Percentiles rank a stretch among this genome's conserved stretches.
phyloP scores from a whole-genome alignment of 2,329 filamentous ascomycete species.

The Penicillium sp. region DNA sequence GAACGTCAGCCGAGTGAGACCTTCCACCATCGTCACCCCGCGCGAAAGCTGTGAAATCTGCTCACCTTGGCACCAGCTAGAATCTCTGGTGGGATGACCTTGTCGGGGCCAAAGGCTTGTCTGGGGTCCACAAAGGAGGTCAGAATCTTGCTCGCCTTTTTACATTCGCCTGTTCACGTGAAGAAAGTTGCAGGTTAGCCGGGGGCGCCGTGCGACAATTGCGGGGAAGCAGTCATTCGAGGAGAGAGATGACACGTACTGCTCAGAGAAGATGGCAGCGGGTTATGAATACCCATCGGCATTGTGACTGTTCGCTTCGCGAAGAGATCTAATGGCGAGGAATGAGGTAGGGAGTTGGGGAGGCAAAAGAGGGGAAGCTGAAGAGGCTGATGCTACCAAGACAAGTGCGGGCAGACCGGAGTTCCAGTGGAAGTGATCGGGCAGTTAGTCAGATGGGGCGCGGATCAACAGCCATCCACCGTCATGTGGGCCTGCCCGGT shows the following conservation, averaged over 20 bases:
- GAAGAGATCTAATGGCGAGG: background rate
- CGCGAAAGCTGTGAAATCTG: background rate
- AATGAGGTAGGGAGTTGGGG: slow-evolving; percentile 7
- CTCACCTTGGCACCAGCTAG: slow-evolving; percentile 83
- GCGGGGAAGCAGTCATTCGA: slow-evolving; percentile 25
- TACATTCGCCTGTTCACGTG: slow-evolving; percentile 72
- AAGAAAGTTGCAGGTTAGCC: slow-evolving; percentile 28
- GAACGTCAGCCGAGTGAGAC: slow-evolving; percentile 5
- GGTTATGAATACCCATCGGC: slow-evolving; percentile 43
- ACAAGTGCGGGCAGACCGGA: slow-evolving; percentile 3
- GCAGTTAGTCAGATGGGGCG: slow-evolving; percentile 15
- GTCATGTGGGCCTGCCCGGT: slow-evolving; percentile 20
- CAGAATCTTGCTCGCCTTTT: slow-evolving; percentile 93
- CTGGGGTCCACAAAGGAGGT: slow-evolving; percentile 89
- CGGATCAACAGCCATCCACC: background rate
- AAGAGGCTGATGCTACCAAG: slow-evolving; percentile 6
- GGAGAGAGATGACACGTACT: slow-evolving; percentile 33
- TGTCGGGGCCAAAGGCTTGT: slow-evolving; percentile 91
- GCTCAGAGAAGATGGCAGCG: slow-evolving; percentile 44
- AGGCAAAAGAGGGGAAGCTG: background rate
- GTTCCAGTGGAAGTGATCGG: background rate
- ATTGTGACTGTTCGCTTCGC: slow-evolving; percentile 24
- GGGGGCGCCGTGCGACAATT: slow-evolving; percentile 19
- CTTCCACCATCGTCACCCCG: background rate
- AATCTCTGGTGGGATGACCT: slow-evolving; percentile 87